Evolutionary conservation across 257 asterid genomes (phyloP), one percentile per base, ranked within the genome.

Genomic region (Nemophila menziesii): DNA sequence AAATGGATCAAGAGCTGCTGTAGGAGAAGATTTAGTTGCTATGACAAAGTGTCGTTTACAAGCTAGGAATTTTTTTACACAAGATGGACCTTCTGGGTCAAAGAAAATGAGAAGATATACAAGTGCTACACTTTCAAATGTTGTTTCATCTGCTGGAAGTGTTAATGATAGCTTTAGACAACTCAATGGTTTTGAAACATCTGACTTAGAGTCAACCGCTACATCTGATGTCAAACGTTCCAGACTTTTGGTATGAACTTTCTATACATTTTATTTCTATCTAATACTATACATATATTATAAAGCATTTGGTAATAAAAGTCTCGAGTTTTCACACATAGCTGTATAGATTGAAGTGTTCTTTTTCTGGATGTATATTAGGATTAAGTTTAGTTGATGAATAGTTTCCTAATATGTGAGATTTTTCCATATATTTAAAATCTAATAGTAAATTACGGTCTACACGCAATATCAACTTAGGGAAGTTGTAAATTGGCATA

Each of bases 1-100:
- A 33, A 80, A 74, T 72, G 93, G 93, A 49, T 80, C 93, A 24
- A 76, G 93, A 52, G 89, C 93, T 49, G 85, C 89, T 26, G 84
- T 74, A 2, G 93, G 93, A 37, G 85, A 80, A 65, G 93, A 80
- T 74, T 64, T 80, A 70, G 89, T 67, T 67, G 93, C 85, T 29
- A 74, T 77, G 93, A 77, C 89, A 49, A 80, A 74, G 59, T 77
- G 89, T 36, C 82, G 81, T 44, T 52, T 77, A 56, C 85, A 77
- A 66, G 93, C 93, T 39, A 62, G 89, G 56, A 77, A 69, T 45
- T 71, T 66, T 57, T 71, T 71, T 62, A 50, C 79, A 0, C 85
- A 71, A 54, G 93, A 80, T 61, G 93, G 79, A 44, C 64, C 79
- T 43, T 39, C 72, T 60, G 85, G 85, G 39, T 59, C 72, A 58